Evolutionary conservation across 495 filamentous ascomycete genomes (phyloP).

Genomic region (Hypoxylon cercidicola): DNA sequence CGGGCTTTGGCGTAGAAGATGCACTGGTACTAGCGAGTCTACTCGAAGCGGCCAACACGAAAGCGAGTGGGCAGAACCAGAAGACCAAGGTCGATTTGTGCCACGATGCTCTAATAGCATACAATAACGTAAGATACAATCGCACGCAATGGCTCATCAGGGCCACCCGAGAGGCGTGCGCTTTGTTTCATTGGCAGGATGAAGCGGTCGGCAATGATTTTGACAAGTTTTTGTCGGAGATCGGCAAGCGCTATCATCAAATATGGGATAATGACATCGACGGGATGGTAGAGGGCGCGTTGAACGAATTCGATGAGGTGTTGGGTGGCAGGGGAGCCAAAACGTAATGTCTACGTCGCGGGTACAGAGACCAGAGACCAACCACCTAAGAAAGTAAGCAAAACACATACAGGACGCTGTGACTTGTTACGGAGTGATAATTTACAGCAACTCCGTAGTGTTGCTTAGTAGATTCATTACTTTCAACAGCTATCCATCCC

Average conservation of each 20-base stretch:
- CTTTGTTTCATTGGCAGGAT: constrained; percentile 55
- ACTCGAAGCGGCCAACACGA: constrained; percentile 45
- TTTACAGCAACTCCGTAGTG: too few species aligned
- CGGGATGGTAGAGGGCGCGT: constrained; percentile 43
- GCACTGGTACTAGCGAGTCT: constrained; percentile 55
- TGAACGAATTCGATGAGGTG: constrained; percentile 16
- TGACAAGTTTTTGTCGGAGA: constrained; percentile 44
- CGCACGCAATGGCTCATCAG: constrained; percentile 52
- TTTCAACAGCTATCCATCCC: too few species aligned
- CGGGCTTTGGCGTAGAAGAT: constrained; percentile 66
- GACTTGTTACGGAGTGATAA: too few species aligned
- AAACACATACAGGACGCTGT: too few species aligned
- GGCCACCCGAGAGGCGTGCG: constrained; percentile 48
- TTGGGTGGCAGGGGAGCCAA: not conserved
- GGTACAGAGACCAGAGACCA: too few species aligned
- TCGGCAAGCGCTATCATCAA: constrained; percentile 45
- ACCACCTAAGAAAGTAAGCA: too few species aligned
- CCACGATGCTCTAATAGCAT: constrained; percentile 48
- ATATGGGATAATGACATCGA: constrained; percentile 56
- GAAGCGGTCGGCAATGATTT: constrained; percentile 41
- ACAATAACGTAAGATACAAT: constrained; percentile 49
- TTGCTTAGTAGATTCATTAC: too few species aligned
- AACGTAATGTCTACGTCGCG: too few species aligned
- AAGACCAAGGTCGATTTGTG: constrained; percentile 35
- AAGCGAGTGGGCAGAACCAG: not conserved